phyloP scores from a whole-genome alignment of 2,329 filamentous ascomycete species.

The Xylaria sp. region DNA sequence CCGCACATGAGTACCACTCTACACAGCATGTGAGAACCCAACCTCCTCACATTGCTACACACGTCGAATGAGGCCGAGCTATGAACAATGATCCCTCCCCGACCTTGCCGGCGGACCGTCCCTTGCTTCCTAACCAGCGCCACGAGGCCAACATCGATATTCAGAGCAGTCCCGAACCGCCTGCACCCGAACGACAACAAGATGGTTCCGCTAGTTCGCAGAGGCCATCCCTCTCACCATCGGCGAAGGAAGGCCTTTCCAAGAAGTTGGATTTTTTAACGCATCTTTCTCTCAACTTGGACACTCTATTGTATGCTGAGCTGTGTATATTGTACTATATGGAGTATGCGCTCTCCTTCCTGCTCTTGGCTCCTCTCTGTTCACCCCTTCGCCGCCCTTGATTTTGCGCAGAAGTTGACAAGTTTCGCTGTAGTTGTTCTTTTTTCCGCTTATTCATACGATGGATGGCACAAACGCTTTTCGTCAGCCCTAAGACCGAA shows the following conservation, averaged over 20 bases:
- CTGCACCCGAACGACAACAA: slow-evolving; percentile 33
- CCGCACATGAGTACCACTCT: slow-evolving; percentile 41
- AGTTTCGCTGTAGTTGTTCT: slow-evolving; percentile 63
- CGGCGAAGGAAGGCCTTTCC: slow-evolving; percentile 53
- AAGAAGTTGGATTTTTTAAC: slow-evolving; percentile 71
- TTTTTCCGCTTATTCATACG: slow-evolving; percentile 71
- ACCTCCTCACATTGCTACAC: slow-evolving; percentile 45
- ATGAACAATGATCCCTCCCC: slow-evolving; percentile 60
- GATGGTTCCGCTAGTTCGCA: slow-evolving; percentile 38
- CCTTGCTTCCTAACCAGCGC: slow-evolving; percentile 42
- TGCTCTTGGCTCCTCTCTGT: neutral
- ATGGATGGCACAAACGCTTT: slow-evolving; percentile 68
- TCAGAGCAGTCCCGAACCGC: slow-evolving; percentile 22
- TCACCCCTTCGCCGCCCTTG: slow-evolving; percentile 3
- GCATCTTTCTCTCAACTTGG: slow-evolving; percentile 69
- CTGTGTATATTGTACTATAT: slow-evolving; percentile 75
- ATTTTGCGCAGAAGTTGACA: slow-evolving; percentile 25
- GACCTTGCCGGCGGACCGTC: slow-evolving; percentile 54
- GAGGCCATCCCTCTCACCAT: slow-evolving; percentile 45
- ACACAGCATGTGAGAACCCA: slow-evolving; percentile 50
- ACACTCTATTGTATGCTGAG: slow-evolving; percentile 72
- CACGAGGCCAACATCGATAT: slow-evolving; percentile 39
- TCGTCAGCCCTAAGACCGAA: slow-evolving; percentile 71
- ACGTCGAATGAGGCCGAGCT: slow-evolving; percentile 56
- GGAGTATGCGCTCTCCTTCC: slow-evolving; percentile 63